Percentiles rank a stretch among this genome's conserved stretches.
These are phyloP conservation scores for Byssothecium circinans DNA, from an alignment of 2,329 filamentous ascomycete species.

Conservation along the genomic window DNA sequence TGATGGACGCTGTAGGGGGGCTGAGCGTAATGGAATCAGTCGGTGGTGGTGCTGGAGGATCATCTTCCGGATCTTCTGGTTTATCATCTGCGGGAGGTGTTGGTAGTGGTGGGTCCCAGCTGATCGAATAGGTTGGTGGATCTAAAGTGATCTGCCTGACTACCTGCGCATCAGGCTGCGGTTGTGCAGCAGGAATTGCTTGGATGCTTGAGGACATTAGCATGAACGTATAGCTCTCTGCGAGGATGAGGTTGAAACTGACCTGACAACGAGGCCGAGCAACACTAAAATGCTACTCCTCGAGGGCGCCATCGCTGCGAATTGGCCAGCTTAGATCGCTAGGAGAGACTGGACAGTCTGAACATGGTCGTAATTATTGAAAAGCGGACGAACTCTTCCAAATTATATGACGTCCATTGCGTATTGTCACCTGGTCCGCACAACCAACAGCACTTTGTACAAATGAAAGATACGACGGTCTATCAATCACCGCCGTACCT, in stretches of 20 bases:
- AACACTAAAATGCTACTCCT: conserved; percentile 26
- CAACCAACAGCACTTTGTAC: conserved; percentile 24
- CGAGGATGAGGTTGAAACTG: conserved; percentile 1
- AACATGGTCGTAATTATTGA: conserved; percentile 10
- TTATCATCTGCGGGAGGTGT: not conserved
- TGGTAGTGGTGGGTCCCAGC: conserved; percentile 8
- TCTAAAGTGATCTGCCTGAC: conserved; percentile 16
- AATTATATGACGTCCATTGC: conserved; percentile 32
- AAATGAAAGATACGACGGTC: conserved; percentile 40
- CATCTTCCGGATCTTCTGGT: conserved; percentile 4
- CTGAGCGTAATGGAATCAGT: conserved; percentile 19
- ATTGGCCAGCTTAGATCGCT: conserved; percentile 6
- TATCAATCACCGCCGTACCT: conserved; percentile 17
- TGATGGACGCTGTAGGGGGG: conserved; percentile 18
- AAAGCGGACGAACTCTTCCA: conserved; percentile 7
- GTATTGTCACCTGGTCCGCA: conserved; percentile 16
- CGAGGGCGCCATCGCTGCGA: conserved; percentile 25
- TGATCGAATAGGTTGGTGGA: conserved; percentile 16
- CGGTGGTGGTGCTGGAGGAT: conserved; percentile 7
- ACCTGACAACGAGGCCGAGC: conserved; percentile 31
- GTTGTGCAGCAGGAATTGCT: conserved; percentile 22
- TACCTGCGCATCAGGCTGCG: conserved; percentile 6
- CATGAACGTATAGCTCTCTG: not conserved
- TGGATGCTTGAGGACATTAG: conserved; percentile 19
- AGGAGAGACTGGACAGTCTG: conserved; percentile 3